These are phyloP conservation scores for Dionaea muscipula DNA, from an alignment of 179 eudicot genomes.

Conservation along the genomic window DNA sequence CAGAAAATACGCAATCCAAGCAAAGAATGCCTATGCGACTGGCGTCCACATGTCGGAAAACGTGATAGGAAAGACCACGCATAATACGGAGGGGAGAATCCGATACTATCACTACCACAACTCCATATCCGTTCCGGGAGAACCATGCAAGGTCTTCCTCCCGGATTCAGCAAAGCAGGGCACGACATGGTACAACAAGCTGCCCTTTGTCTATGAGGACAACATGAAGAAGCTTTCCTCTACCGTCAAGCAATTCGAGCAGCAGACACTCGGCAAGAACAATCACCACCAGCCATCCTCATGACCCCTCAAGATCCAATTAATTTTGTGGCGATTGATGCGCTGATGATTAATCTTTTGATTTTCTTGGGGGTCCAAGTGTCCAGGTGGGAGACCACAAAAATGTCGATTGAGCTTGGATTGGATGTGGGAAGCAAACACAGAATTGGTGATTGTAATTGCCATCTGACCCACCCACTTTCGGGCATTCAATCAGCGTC, in stretches of 20 bases:
- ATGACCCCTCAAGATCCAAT: slow-evolving; percentile 8
- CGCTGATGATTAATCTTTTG: no score
- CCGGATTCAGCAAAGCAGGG: slow-evolving; percentile 26
- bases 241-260: slow-evolving; percentile 45
- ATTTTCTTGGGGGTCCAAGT: neutral
- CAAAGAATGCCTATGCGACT: slow-evolving; percentile 38
- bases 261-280: slow-evolving; percentile 20
- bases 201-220: slow-evolving; percentile 42
- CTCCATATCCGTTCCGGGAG: slow-evolving; percentile 32
- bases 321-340: neutral
- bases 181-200: slow-evolving; percentile 22
- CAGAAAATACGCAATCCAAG: slow-evolving; percentile 51
- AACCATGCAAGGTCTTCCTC: slow-evolving; percentile 34
- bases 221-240: slow-evolving; percentile 44
- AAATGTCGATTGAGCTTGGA: no score
- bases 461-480: no score
- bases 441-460: no score
- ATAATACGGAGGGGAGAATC: slow-evolving; percentile 36
- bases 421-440: no score
- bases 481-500: no score
- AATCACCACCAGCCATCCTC: slow-evolving; percentile 13
- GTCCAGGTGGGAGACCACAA: no score
- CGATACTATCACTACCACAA: slow-evolving; percentile 55
- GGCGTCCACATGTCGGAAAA: slow-evolving; percentile 64
- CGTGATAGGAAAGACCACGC: slow-evolving; percentile 33